Conservation (phyloP, 73 alveolate species). For the Tetrahymena malaccensis region DNA sequence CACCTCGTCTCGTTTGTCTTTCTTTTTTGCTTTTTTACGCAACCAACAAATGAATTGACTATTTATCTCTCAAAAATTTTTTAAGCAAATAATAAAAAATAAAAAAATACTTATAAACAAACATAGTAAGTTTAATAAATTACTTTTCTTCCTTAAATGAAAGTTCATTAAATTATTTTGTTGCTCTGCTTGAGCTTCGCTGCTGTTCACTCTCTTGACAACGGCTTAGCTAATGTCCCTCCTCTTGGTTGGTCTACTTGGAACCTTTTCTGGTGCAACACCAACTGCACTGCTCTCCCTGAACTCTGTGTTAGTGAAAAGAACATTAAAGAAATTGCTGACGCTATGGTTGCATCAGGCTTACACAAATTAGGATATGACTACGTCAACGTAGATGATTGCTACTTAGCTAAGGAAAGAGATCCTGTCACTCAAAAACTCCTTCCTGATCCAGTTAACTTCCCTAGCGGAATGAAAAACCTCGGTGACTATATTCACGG, state of each 20-base stretch:
- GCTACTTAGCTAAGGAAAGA: conserved; percentile 64
- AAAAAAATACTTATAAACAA: background rate
- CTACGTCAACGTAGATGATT: conserved; percentile 77
- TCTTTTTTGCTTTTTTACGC: background rate
- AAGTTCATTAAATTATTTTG: background rate
- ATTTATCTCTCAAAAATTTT: background rate
- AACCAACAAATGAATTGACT: no score
- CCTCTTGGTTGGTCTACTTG: conserved; percentile 81
- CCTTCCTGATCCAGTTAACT: conserved; percentile 49
- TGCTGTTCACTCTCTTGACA: conserved; percentile 35
- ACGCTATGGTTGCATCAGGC: conserved; percentile 51
- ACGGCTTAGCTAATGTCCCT: conserved; percentile 70
- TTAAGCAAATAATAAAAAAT: background rate
- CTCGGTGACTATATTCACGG: conserved; percentile 74
- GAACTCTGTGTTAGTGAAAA: conserved; percentile 38
- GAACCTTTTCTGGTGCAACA: conserved; percentile 67
- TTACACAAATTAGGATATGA: conserved; percentile 60
- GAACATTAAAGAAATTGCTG: conserved; percentile 52
- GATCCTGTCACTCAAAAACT: conserved; percentile 46
- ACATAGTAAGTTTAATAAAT: background rate
- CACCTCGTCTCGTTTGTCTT: no score
- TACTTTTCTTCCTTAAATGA: background rate
- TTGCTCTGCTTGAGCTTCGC: background rate
- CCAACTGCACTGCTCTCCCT: background rate
- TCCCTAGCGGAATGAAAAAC: conserved; percentile 75